phyloP scores from a whole-genome alignment of 139 green algal species.

The Limnomonas spitsbergensis region DNA sequence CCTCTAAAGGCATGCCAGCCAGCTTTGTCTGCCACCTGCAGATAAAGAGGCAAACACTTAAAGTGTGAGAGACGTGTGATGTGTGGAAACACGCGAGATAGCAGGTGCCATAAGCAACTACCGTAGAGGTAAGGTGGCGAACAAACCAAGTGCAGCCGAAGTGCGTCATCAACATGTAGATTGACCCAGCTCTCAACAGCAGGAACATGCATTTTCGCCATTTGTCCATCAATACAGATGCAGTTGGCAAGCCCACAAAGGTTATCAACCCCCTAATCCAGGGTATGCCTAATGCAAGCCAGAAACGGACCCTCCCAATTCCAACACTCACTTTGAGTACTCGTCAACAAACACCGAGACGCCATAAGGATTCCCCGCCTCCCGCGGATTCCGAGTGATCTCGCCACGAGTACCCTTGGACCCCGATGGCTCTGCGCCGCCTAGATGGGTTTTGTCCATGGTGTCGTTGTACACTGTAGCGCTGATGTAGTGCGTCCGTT shows the following conservation, averaged over 20 bases:
- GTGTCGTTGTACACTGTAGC: neutral
- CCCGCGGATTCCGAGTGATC: slow-evolving; percentile 30
- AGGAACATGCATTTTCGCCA: no score
- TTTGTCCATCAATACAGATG: no score
- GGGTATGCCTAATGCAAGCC: no score
- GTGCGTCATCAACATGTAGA: no score
- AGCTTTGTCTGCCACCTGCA: slow-evolving; percentile 2
- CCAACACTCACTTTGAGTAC: slow-evolving; percentile 30
- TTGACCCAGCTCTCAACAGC: no score
- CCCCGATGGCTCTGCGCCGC: neutral
- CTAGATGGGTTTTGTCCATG: neutral
- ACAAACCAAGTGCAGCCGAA: no score
- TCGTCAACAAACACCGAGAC: slow-evolving; percentile 34
- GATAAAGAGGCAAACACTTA: neutral
- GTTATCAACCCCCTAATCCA: no score
- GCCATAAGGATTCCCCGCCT: slow-evolving; percentile 31
- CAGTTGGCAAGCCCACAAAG: no score
- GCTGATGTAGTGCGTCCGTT: neutral
- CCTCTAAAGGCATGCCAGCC: neutral
- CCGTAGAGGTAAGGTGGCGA: no score
- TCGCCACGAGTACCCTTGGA: slow-evolving; percentile 14
- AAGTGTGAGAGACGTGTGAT: no score
- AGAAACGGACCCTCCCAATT: slow-evolving; percentile 7
- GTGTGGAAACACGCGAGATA: no score
- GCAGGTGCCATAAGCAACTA: no score